These are phyloP conservation scores for Talaromyces sp. DNA, from an alignment of 2,329 filamentous ascomycete genomes.

Conservation along the genomic window DNA sequence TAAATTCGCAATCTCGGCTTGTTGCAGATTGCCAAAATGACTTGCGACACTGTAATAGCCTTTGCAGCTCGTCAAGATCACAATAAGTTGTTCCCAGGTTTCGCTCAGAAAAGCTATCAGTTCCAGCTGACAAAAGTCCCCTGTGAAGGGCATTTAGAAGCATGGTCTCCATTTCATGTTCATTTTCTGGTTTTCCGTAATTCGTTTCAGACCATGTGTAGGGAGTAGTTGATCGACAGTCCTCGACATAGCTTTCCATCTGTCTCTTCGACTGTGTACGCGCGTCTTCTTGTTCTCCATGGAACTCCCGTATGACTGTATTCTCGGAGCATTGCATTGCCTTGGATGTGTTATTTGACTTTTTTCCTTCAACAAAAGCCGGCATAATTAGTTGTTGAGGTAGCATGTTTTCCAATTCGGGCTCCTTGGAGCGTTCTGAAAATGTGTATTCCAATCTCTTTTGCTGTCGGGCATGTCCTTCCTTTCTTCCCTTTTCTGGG, in stretches of 20 bases:
- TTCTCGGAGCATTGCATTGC: too few relatives aligned
- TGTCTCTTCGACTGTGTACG: neutral
- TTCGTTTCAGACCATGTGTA: constrained; percentile 16
- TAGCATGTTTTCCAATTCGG: neutral
- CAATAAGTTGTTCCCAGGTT: constrained; percentile 12
- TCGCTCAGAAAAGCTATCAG: neutral
- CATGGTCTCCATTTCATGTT: constrained; percentile 5
- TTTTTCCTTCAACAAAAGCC: neutral
- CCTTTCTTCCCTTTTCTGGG: neutral
- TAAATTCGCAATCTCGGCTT: neutral
- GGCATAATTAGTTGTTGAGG: neutral
- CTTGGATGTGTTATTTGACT: neutral
- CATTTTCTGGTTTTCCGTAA: neutral
- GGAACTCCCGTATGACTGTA: too few relatives aligned
- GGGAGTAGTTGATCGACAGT: constrained; percentile 6
- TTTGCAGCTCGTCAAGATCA: constrained; percentile 29
- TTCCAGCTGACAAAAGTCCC: constrained; percentile 11
- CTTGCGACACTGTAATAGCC: neutral
- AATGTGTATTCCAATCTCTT: neutral
- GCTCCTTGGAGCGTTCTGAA: neutral
- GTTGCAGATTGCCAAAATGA: neutral
- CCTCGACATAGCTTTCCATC: neutral
- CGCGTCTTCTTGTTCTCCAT: neutral
- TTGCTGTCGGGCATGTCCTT: neutral
- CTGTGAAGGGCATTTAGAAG: constrained; percentile 18